Evolutionary conservation across 768 basidiomycete genomes (phyloP).

Genomic region (Glaciozyma martinii): DNA sequence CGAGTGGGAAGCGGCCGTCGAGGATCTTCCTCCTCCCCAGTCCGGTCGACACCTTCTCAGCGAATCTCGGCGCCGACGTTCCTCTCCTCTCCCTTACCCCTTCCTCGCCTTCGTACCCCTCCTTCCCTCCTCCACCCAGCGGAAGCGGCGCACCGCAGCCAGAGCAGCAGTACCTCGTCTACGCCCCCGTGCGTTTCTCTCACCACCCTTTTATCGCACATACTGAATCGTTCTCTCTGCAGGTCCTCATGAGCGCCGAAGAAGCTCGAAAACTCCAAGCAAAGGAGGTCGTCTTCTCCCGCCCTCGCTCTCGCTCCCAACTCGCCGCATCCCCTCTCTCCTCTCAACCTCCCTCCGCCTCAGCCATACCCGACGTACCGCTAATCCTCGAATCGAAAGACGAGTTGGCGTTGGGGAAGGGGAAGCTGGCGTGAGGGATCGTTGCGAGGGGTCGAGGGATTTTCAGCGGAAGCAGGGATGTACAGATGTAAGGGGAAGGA

Average conservation of each 20-base stretch:
- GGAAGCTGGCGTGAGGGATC: too few species aligned
- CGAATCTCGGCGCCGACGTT: background rate
- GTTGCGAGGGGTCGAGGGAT: too few species aligned
- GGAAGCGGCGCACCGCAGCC: background rate
- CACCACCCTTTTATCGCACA: background rate
- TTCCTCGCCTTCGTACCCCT: slow-evolving; percentile 1
- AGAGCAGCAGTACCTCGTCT: slow-evolving; percentile 14
- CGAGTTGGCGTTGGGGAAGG: too few species aligned
- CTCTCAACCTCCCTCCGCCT: background rate
- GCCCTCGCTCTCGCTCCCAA: background rate
- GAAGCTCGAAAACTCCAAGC: slow-evolving; percentile 18
- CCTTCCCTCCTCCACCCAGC: slow-evolving; percentile 14
- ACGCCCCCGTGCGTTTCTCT: slow-evolving; percentile 15
- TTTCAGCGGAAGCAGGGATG: too few species aligned
- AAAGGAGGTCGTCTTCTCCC: slow-evolving; percentile 1
- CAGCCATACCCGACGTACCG: too few species aligned
- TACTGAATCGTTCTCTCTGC: background rate
- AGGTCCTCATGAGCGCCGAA: slow-evolving; percentile 21
- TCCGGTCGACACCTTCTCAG: background rate
- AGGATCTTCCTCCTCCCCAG: slow-evolving; percentile 18
- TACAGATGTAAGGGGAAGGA: too few species aligned
- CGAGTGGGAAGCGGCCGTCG: background rate
- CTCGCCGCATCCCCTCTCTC: background rate
- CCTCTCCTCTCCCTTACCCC: slow-evolving; percentile 18
- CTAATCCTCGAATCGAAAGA: too few species aligned